These are phyloP conservation scores for Priceomyces carsonii DNA, from an alignment of 805 yeast genomes.

Conservation along the genomic window DNA sequence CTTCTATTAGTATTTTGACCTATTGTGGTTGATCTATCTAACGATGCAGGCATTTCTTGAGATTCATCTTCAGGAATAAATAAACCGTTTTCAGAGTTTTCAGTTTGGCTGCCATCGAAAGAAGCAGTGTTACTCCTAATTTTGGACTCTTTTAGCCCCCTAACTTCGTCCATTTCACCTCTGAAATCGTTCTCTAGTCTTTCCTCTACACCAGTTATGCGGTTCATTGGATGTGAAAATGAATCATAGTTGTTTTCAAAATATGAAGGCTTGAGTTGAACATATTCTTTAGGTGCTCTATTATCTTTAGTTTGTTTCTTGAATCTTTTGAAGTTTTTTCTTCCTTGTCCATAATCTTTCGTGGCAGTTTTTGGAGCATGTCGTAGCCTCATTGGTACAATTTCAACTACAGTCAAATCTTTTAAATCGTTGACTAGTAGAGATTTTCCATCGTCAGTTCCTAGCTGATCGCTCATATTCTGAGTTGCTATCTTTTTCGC, in stretches of 20 bases:
- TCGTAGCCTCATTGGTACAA: constrained; percentile 21
- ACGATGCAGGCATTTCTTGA: constrained; percentile 6
- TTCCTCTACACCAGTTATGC: constrained; percentile 5
- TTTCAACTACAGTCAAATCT: constrained; percentile 33
- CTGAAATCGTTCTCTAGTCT: constrained; percentile 15
- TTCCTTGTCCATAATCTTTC: constrained; percentile 10
- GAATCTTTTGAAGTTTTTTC: constrained; percentile 35
- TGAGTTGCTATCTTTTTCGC: constrained; percentile 24
- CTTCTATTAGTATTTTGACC: background rate
- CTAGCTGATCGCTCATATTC: constrained; percentile 25
- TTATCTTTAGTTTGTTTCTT: constrained; percentile 20
- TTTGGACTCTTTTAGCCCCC: constrained; percentile 6
- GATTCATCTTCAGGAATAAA: constrained; percentile 13
- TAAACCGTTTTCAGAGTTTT: constrained; percentile 3
- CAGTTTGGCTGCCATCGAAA: background rate
- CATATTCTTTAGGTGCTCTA: constrained; percentile 19
- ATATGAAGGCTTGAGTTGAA: constrained; percentile 14
- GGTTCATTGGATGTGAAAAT: background rate
- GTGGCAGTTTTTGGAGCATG: background rate
- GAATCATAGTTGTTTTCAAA: constrained; percentile 5
- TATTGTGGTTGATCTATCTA: constrained; percentile 3
- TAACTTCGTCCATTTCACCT: constrained; percentile 17
- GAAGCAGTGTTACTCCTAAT: background rate
- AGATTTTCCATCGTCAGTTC: constrained; percentile 15
- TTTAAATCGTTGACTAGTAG: constrained; percentile 13